Evolutionary conservation across 106 monocot species (phyloP).

Genomic region (Platanthera zijinensis): DNA sequence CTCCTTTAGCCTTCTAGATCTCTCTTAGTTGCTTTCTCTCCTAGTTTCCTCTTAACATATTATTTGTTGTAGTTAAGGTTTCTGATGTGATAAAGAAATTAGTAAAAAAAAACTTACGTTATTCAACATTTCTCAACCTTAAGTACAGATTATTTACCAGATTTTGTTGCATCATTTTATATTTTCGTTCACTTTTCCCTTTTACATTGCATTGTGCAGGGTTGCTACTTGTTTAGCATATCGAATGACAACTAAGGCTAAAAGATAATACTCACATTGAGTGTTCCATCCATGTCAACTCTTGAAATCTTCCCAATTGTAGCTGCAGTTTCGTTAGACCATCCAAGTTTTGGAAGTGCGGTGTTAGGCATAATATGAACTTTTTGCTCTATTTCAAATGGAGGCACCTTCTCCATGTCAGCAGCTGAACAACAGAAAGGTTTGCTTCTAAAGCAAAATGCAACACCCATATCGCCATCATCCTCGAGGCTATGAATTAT

Average conservation of each 20-base stretch:
- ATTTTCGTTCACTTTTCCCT: too few species aligned
- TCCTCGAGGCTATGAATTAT: slow-evolving; percentile 92
- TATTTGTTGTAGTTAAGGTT: too few species aligned
- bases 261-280: slow-evolving; percentile 50
- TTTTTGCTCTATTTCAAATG: slow-evolving; percentile 78
- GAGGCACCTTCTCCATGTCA: slow-evolving; percentile 84
- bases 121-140: too few species aligned
- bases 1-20: too few species aligned
- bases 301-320: slow-evolving; percentile 70
- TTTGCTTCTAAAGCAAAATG: slow-evolving; percentile 83
- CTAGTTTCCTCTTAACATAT: too few species aligned
- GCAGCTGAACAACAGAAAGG: slow-evolving; percentile 83
- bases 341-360: slow-evolving; percentile 75
- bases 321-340: slow-evolving; percentile 94
- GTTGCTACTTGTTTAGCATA: not conserved
- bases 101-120: too few species aligned
- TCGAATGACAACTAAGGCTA: not conserved
- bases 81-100: too few species aligned
- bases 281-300: slow-evolving; percentile 98
- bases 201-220: too few species aligned
- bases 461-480: slow-evolving; percentile 87
- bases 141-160: too few species aligned
- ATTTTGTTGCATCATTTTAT: too few species aligned
- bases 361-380: slow-evolving; percentile 71
- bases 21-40: too few species aligned